These are phyloP conservation scores for Nicotiana undulata DNA, from an alignment of 257 asterid species.

Conservation along the genomic window DNA sequence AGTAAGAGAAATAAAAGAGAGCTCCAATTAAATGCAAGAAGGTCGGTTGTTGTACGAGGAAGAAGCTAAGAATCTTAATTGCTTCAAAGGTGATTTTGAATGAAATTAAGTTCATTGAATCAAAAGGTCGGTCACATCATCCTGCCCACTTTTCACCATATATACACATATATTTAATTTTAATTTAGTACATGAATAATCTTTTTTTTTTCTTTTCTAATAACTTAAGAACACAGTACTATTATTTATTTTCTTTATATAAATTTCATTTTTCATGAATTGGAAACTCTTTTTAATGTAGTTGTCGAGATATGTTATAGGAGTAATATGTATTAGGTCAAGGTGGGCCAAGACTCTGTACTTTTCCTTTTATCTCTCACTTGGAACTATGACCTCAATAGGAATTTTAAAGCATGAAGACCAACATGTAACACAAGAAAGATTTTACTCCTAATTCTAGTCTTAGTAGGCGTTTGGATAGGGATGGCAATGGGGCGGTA, in stretches of 20 bases:
- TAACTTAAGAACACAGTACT: too few species aligned
- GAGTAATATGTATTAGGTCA: neutral
- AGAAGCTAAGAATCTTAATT: neutral
- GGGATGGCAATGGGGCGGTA: too few species aligned
- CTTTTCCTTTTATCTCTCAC: neutral
- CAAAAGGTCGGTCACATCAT: neutral
- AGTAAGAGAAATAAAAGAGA: too few species aligned
- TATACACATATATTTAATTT: too few species aligned
- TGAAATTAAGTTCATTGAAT: neutral
- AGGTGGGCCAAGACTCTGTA: neutral
- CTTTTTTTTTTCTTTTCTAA: neutral
- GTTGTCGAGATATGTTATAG: neutral
- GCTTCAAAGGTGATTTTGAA: neutral
- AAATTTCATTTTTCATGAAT: neutral
- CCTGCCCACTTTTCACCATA: neutral
- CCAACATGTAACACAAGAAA: neutral
- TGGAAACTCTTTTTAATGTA: neutral
- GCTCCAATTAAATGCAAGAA: neutral
- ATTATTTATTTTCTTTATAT: too few species aligned
- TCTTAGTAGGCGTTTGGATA: too few species aligned
- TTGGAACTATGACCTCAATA: neutral
- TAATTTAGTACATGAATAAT: neutral
- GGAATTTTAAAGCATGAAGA: too few species aligned
- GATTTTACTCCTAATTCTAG: too few species aligned
- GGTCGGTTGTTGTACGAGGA: conserved; percentile 1